Evolutionary conservation across 1,284 basidiomycete genomes (phyloP), one percentile per base, ranked within the genome.

Genomic region (Tilletia walkeri): DNA sequence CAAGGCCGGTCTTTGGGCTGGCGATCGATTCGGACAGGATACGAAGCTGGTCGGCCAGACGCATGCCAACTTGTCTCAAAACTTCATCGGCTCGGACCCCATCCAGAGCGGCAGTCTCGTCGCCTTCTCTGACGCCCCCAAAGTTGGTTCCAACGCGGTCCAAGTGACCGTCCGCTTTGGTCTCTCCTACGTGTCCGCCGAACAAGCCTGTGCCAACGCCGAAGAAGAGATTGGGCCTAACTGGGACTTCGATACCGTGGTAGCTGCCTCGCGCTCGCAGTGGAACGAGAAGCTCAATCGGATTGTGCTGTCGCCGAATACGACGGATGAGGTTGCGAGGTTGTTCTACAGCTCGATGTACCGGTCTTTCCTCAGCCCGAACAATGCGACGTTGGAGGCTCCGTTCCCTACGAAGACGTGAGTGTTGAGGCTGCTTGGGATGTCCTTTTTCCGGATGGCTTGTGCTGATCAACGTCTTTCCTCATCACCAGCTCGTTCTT

Each of bases 281-380:
- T 81, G 79, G 79, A 79, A 81, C 67, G 75, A 76, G 12, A 78
- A 79, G 73, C 73, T 81, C 12, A 68, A 74, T 45, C 70, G 77
- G 4, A 73, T 80, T 65, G 74, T 77, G 61, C 72, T 81, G 41
- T 61, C 39, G 59, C 59, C 73, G 12, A 69, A 73, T 0, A 78
- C 78, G n/a, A 71, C 77, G n/a, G 70, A 73, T 45, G 72, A 73
- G 53, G 53, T 81, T 50, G 68, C 67, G n/a, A 45, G 73, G 34
- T 68, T 80, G 20, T 77, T 80, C 71, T 81, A 81, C 69, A 75
- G 76, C 30, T 74, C 71, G 14, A 73, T 80, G 54, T 81, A 81
- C 72, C 70, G 79, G n/a, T 71, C 73, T 20, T 81, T 80, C 70
- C 72, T 81, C 6, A 79, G 72, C 30, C 80, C 80, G 2, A 80